A percentile compares a stretch with the other conserved stretches of the same genome.
phyloP scores from a whole-genome alignment of 1,284 basidiomycete genomes.

The Sporisorium graminicola region DNA sequence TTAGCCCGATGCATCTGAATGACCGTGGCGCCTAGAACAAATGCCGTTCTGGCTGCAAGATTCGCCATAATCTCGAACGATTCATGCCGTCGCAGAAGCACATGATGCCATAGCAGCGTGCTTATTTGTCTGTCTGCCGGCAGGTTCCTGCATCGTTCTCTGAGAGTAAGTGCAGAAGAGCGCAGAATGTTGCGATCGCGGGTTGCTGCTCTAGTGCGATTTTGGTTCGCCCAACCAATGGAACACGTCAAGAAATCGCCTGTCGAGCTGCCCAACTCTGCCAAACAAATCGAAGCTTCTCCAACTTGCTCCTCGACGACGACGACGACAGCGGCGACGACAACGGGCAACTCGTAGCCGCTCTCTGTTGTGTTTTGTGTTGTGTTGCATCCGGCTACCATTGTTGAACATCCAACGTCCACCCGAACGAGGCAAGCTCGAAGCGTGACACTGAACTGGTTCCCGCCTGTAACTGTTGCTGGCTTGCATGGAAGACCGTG shows the following conservation, averaged over 20 bases:
- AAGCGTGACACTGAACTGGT: neutral
- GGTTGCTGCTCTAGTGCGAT: neutral
- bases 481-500: slow-evolving; percentile 15
- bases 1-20: neutral
- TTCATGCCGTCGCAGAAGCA: neutral
- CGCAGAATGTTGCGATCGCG: slow-evolving; percentile 6
- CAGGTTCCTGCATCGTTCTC: neutral
- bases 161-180: neutral
- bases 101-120: neutral
- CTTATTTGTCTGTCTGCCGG: no score
- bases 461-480: neutral
- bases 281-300: slow-evolving; percentile 16
- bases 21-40: neutral
- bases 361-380: neutral
- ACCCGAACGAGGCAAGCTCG: neutral
- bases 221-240: slow-evolving; percentile 15
- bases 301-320: neutral
- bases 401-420: slow-evolving; percentile 2
- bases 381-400: neutral
- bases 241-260: slow-evolving; percentile 31
- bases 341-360: neutral
- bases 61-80: neutral
- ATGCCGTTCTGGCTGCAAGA: neutral
- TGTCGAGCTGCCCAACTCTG: slow-evolving; percentile 30
- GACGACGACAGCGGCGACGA: no score